phyloP scores from a whole-genome alignment of 2,329 filamentous ascomycete species.

The Chaetomium olivaceum region DNA sequence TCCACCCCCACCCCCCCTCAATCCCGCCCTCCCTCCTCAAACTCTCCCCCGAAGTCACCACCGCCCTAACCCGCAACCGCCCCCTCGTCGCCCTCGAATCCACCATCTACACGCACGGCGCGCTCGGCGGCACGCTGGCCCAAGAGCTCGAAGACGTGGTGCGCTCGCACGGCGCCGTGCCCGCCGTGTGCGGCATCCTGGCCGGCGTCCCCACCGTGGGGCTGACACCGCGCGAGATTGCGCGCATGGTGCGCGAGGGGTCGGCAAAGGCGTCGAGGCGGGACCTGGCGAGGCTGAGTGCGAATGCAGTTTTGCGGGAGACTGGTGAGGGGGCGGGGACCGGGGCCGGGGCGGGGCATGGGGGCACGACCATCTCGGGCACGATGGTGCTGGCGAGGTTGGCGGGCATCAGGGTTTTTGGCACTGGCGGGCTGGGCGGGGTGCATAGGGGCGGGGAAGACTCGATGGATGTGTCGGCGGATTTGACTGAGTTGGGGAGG shows the following conservation, averaged over 20 bases:
- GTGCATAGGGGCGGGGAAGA: constrained; percentile 87
- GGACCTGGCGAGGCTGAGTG: constrained; percentile 78
- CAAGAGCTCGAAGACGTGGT: constrained; percentile 83
- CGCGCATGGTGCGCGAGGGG: constrained; percentile 68
- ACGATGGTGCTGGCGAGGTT: constrained; percentile 88
- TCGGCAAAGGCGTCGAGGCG: constrained; percentile 84
- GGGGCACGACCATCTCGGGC: constrained; percentile 88
- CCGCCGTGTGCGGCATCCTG: constrained; percentile 87
- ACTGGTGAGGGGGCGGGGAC: constrained; percentile 52
- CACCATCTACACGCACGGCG: constrained; percentile 95
- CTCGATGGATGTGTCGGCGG: constrained; percentile 91
- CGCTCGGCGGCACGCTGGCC: constrained; percentile 67
- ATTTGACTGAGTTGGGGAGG: constrained; percentile 88
- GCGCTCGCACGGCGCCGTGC: constrained; percentile 76
- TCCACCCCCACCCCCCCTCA: constrained; percentile 21
- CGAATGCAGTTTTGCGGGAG: constrained; percentile 53
- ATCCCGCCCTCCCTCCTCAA: constrained; percentile 53
- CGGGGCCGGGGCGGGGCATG: constrained; percentile 54
- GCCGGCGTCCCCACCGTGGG: constrained; percentile 83
- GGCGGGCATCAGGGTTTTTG: constrained; percentile 89
- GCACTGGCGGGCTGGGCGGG: constrained; percentile 90
- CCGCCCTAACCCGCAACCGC: constrained; percentile 70
- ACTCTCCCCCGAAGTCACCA: constrained; percentile 78
- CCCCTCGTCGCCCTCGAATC: constrained; percentile 93
- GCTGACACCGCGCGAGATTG: constrained; percentile 69